Conservation (phyloP, 108 stramenopile species). For the Cyclotella kingstonii region DNA sequence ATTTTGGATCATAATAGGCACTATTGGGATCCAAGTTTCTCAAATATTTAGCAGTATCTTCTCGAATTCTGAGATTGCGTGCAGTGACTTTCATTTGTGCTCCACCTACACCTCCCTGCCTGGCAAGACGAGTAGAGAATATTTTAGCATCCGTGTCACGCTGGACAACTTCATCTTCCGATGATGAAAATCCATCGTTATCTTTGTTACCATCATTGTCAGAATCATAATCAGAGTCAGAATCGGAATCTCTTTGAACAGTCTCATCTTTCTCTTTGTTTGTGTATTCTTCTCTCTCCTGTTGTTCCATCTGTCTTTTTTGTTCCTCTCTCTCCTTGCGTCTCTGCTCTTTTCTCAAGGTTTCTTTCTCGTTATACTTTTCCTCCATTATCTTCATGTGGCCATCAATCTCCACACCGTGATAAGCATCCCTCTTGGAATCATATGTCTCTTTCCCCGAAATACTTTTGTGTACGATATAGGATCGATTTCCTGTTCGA, state of each 20-base stretch:
- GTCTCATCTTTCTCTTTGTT: constrained; percentile 24
- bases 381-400: constrained; percentile 61
- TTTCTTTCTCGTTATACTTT: constrained; percentile 64
- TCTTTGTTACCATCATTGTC: constrained; percentile 56
- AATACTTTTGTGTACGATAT: constrained; percentile 23
- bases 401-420: constrained; percentile 78
- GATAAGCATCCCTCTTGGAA: constrained; percentile 89
- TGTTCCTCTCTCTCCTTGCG: constrained; percentile 42
- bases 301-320: constrained; percentile 29
- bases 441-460: constrained; percentile 84
- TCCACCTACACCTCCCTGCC: constrained; percentile 97
- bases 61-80: constrained; percentile 97
- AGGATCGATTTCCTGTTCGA: constrained; percentile 61
- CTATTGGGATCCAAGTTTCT: constrained; percentile 94
- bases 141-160: constrained; percentile 83
- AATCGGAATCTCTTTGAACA: constrained; percentile 62
- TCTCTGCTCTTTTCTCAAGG: constrained; percentile 57
- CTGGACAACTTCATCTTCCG: constrained; percentile 78
- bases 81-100: constrained; percentile 98
- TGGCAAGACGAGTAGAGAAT: constrained; percentile 90
- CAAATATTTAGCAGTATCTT: constrained; percentile 99
- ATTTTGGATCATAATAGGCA: constrained; percentile 96
- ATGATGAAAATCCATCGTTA: constrained; percentile 55
- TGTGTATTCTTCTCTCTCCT: constrained; percentile 33
- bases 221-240: constrained; percentile 82